Base-by-base conservation (phyloP, 116 monocot species). In the Phalaenopsis hybrid region DNA sequence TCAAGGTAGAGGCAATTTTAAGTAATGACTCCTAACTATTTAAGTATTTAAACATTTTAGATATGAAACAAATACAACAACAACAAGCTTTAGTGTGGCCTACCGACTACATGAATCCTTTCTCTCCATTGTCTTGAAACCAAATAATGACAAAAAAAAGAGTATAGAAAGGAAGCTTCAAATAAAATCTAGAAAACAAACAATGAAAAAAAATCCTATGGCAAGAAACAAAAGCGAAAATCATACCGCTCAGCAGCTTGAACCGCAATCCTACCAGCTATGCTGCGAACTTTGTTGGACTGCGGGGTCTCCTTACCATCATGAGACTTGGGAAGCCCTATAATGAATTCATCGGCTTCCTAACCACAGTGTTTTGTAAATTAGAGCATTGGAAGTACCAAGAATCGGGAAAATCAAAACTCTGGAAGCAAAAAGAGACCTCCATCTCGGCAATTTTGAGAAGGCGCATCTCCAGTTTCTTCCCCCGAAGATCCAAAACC, bases 291-390 rank as follows among this genome's bases (percentile, higher is more conserved):
- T 84, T 96, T 96, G 83, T 91, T 92, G 6, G 96, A 96, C 83
- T 96, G 94, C 48, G 80, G 70, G 44, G 91, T 96, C 83, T 96
- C 94, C 81, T 86, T 91, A 28, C 96, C 94, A 77, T 88, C 88
- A 21, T 52, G 70, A 18, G 96, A 94, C 49, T 57, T 90, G 4
- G 94, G 96, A 34, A 96, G 87, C 74, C 97, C 96, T 73, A 96
- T 80, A 12, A 96, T 85, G 48, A 94, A 90, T 80, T 97, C 97
- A 86, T 92, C 92, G n/a, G 85, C 91, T 83, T 94, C 92, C 97
- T 92, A 61, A 68, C 51, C 34, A 7, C 17, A 81, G 74, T 3
- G 5, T 70, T 8, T 67, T 21, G 37, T 75, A 15, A 78, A 21
- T 25, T 79, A 20, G 34, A 16, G 11, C 78, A 76, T 79, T 11